phyloP scores from a whole-genome alignment of 2,329 filamentous ascomycete genomes.

The Fusarium clavum region DNA sequence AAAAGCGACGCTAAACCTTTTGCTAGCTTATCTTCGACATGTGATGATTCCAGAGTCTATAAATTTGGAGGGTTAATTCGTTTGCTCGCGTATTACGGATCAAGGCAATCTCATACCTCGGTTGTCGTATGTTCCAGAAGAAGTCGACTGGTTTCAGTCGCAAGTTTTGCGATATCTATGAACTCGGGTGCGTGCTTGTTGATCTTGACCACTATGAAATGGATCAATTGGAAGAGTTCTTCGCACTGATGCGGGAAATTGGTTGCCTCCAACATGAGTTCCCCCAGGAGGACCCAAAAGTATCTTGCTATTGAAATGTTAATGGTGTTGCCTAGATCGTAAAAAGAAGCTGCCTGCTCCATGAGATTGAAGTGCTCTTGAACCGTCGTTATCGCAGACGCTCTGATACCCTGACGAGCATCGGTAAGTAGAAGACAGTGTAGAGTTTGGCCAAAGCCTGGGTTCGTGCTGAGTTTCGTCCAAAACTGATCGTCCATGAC shows the following conservation, averaged over 20 bases:
- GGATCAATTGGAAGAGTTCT: conserved; percentile 59
- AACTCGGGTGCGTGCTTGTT: conserved; percentile 43
- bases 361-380: conserved; percentile 44
- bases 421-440: conserved; percentile 47
- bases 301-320: conserved; percentile 37
- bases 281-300: conserved; percentile 50
- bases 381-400: conserved; percentile 50
- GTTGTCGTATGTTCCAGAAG: conserved; percentile 56
- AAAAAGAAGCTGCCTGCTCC: background rate
- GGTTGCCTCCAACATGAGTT: conserved; percentile 51
- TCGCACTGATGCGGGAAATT: conserved; percentile 53
- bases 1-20: conserved; percentile 49
- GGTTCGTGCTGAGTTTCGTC: conserved; percentile 41
- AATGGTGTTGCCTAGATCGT: background rate
- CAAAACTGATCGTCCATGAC: conserved; percentile 47
- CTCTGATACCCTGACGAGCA: conserved; percentile 44
- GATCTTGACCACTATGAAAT: conserved; percentile 55
- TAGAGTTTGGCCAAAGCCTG: conserved; percentile 40
- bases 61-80: conserved; percentile 6
- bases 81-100: background rate
- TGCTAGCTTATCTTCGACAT: conserved; percentile 47
- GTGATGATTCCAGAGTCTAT: conserved; percentile 46
- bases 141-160: conserved; percentile 47
- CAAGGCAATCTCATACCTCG: conserved; percentile 50
- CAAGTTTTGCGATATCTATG: conserved; percentile 47